Base-by-base conservation (phyloP, 441 rosid genomes). In the Daphne laureola region DNA sequence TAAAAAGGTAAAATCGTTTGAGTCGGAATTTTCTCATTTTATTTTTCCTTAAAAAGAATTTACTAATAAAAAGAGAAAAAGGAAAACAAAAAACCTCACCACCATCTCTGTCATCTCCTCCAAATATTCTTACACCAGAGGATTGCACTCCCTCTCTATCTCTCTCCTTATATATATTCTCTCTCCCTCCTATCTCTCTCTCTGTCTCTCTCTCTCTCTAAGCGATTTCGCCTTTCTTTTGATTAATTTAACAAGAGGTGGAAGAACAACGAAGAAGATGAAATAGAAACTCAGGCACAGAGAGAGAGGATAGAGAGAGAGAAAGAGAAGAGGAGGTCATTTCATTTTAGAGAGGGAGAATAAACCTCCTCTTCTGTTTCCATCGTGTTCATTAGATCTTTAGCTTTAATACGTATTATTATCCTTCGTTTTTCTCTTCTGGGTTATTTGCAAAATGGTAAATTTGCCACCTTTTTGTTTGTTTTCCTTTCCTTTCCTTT, bases 331-430 rank as follows among this genome's bases (percentile, higher is more conserved):
- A 31, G 38, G 38, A 31, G 38, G 38, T 31, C 38, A 31, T 31
- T 31, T 31, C 38, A 31, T 31, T 31, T 31, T 31, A 31, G 38
- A 31, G 38, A 31, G 38, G 38, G 38, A 31, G 38, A 21, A 4
- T 31, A 31, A 31, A 16, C 65, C 74, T 62, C 73, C 61, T 74
- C 78, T 72, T 72, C 75, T 77, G 73, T 73, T 69, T 77, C 71
- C 78, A 68, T 81, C 64, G 59, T 73, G n/a, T 61, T 56, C 64
- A 66, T 71, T 73, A 80, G 95, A 90, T 90, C 95, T 90, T 21
- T 90, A 77, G 62, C 57, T 76, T 67, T 64, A 42, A n/a, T n/a
- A n/a, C n/a, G n/a, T 36, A 42, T 36, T 66, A 65, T 21, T 21
- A 21, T 2, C n/a, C n/a, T n/a, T 63, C 70, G 66, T 67, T 78